A percentile compares a stretch with the other conserved stretches of the same genome.
Conservation (phyloP, 352 stramenopile species). For the Phytophthora nicotianae region DNA sequence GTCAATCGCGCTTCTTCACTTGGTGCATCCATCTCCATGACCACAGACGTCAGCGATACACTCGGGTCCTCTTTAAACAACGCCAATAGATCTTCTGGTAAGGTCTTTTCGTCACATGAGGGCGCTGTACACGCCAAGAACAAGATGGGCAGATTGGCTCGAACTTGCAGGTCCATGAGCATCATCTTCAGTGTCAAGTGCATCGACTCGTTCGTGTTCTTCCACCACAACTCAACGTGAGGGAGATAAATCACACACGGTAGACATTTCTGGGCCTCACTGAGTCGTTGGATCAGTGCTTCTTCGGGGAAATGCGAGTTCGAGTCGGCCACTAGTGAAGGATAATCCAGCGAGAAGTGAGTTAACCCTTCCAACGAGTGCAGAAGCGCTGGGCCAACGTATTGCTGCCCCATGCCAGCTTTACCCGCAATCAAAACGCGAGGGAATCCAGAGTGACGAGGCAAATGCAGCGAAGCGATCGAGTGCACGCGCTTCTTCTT, state of each 20-base stretch:
- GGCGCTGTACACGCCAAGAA: conserved; percentile 77
- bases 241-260: conserved; percentile 85
- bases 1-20: conserved; percentile 33
- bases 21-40: conserved; percentile 47
- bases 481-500: conserved; percentile 36
- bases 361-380: conserved; percentile 79
- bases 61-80: conserved; percentile 63
- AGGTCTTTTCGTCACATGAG: conserved; percentile 20
- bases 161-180: conserved; percentile 73
- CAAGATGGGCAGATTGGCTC: conserved; percentile 70
- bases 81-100: conserved; percentile 58
- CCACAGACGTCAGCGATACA: conserved; percentile 47
- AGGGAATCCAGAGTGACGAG: conserved; percentile 64
- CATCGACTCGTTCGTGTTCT: conserved; percentile 74
- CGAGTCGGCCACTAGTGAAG: conserved; percentile 70
- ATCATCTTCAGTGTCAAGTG: conserved; percentile 83
- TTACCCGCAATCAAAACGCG: conserved; percentile 69
- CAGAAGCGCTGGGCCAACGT: conserved; percentile 66
- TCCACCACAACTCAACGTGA: conserved; percentile 79
- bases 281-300: conserved; percentile 74
- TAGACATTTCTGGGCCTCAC: conserved; percentile 75
- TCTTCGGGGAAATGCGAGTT: conserved; percentile 74
- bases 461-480: conserved; percentile 45
- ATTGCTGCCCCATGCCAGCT: conserved; percentile 73
- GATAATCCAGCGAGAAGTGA: conserved; percentile 83